phyloP scores from a whole-genome alignment of 2,329 filamentous ascomycete species.

The Lasiodiplodia theobromae region DNA sequence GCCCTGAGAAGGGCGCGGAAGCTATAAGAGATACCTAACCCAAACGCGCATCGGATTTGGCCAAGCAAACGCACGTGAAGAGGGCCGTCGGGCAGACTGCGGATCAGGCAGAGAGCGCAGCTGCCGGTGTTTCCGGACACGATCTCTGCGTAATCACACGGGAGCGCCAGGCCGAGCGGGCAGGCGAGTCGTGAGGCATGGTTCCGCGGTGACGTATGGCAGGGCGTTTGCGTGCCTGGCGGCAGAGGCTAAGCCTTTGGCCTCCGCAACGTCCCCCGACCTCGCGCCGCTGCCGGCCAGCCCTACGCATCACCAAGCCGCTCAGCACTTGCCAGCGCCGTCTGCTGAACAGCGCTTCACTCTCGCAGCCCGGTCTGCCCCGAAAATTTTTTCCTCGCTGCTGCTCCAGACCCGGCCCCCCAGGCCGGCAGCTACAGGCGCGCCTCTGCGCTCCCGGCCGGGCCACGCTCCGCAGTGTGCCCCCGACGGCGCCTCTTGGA shows the following conservation, averaged over 20 bases:
- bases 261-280: conserved; percentile 18
- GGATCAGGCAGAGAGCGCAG: not conserved
- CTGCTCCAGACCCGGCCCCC: not conserved
- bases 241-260: conserved; percentile 17
- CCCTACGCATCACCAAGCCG: conserved; percentile 7
- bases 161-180: not conserved
- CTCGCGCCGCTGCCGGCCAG: conserved; percentile 18
- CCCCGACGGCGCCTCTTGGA: not conserved
- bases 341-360: conserved; percentile 8
- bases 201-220: not conserved
- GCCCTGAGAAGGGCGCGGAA: not conserved
- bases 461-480: conserved; percentile 11
- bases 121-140: conserved; percentile 23
- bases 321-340: conserved; percentile 3
- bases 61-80: not conserved
- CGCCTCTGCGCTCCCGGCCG: not conserved
- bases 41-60: not conserved
- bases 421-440: not conserved
- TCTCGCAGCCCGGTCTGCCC: not conserved
- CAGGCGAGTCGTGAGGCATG: conserved; percentile 8
- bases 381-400: conserved; percentile 1
- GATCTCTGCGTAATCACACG: conserved; percentile 2
- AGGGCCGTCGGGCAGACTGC: not conserved
- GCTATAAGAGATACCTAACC: not conserved
- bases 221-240: not conserved